Evolutionary conservation across 1,284 basidiomycete species (phyloP).

Genomic region (Waitea zeae): DNA sequence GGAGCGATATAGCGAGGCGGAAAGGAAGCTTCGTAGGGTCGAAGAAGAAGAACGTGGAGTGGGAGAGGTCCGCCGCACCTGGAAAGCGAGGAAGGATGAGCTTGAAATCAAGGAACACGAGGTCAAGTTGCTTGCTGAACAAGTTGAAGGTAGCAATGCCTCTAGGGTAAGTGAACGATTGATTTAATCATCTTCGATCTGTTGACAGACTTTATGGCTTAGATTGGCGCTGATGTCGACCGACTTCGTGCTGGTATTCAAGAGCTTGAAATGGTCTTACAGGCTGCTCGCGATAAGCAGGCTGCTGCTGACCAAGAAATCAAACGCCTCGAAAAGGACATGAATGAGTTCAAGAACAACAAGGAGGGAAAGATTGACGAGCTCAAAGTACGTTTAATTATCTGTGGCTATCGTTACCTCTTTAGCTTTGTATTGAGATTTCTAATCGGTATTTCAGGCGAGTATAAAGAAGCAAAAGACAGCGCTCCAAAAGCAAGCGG

Average conservation of each 20-base stretch:
- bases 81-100: conserved; percentile 51
- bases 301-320: conserved; percentile 62
- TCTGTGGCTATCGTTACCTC: not conserved
- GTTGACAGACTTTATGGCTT: conserved; percentile 21
- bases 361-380: conserved; percentile 95
- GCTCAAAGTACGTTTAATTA: conserved; percentile 50
- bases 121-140: conserved; percentile 67
- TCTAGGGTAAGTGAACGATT: conserved; percentile 39
- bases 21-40: conserved; percentile 30
- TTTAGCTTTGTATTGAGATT: too few species aligned
- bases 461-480: conserved; percentile 73
- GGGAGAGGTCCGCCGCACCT: conserved; percentile 46
- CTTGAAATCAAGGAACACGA: conserved; percentile 87
- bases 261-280: conserved; percentile 49
- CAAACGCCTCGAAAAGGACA: conserved; percentile 85
- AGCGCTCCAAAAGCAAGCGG: conserved; percentile 65
- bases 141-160: conserved; percentile 81
- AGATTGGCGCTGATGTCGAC: conserved; percentile 72
- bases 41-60: conserved; percentile 40
- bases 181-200: not conserved
- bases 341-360: conserved; percentile 97
- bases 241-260: conserved; percentile 49
- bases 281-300: conserved; percentile 61
- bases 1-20: conserved; percentile 34
- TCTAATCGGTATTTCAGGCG: conserved; percentile 30